Conservation (phyloP, 306 rosid genomes). For the Rosa lucieae region DNA sequence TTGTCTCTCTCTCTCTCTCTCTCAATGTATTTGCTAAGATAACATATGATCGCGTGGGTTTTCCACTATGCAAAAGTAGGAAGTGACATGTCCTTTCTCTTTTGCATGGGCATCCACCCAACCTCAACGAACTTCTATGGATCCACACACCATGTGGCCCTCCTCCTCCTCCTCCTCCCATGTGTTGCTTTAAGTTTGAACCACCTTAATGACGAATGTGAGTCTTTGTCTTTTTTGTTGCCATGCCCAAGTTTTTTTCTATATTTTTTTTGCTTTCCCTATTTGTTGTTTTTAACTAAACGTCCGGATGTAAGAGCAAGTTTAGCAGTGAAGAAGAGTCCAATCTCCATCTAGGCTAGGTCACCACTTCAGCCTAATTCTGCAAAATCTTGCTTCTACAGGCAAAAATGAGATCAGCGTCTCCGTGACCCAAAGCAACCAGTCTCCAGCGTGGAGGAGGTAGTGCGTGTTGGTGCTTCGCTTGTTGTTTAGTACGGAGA, state of each 20-base stretch:
- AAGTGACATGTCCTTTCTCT: slow-evolving; percentile 35
- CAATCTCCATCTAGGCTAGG: too few relatives aligned
- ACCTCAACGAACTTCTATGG: slow-evolving; percentile 29
- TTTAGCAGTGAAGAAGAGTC: too few relatives aligned
- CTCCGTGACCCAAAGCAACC: too few relatives aligned
- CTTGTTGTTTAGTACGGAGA: too few relatives aligned
- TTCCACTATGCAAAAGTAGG: slow-evolving; percentile 44
- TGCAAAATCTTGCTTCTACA: too few relatives aligned
- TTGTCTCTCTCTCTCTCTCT: too few relatives aligned
- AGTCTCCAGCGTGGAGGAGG: too few relatives aligned
- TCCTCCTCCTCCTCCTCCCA: slow-evolving; percentile 37
- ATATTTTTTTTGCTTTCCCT: background rate
- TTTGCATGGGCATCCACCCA: slow-evolving; percentile 33
- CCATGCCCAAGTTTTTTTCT: background rate
- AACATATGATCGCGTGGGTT: slow-evolving; percentile 31
- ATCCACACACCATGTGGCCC: slow-evolving; percentile 27
- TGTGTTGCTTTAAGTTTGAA: slow-evolving; percentile 6
- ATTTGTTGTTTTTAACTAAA: background rate
- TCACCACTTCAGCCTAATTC: too few relatives aligned
- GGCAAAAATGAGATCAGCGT: too few relatives aligned
- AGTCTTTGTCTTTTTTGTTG: background rate
- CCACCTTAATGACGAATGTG: background rate
- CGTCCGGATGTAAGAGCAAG: too few relatives aligned
- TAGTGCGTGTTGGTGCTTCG: too few relatives aligned
- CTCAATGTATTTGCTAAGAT: background rate